phyloP scores from a whole-genome alignment of 2,329 filamentous ascomycete species.

The Ophiocordyceps polyrhachis-furcata region DNA sequence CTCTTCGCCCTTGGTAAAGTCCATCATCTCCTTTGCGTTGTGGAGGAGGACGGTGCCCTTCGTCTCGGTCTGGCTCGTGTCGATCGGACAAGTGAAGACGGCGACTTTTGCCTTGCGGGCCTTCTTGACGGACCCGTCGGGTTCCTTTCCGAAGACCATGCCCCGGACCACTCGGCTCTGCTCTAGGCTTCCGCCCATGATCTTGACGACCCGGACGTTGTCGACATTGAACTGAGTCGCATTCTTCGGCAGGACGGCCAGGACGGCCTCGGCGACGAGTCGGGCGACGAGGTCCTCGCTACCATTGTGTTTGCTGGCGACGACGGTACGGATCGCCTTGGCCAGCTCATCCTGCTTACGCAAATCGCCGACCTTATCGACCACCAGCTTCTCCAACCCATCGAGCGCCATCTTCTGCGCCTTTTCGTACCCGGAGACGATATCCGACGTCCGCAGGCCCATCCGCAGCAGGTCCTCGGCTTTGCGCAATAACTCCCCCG shows the following conservation, averaged over 20 bases:
- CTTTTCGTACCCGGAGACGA: conserved; percentile 88
- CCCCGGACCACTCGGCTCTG: conserved; percentile 91
- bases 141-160: conserved; percentile 95
- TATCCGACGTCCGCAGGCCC: conserved; percentile 97
- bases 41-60: conserved; percentile 95
- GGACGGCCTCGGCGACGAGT: conserved; percentile 67
- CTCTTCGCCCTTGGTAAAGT: conserved; percentile 97
- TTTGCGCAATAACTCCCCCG: conserved; percentile 89
- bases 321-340: conserved; percentile 89
- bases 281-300: conserved; percentile 75
- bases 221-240: conserved; percentile 94
- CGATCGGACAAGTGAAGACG: conserved; percentile 90
- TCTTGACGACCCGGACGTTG: conserved; percentile 97
- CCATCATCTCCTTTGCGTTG: conserved; percentile 96
- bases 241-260: conserved; percentile 90
- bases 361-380: conserved; percentile 80
- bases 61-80: conserved; percentile 91
- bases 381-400: conserved; percentile 67
- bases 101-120: conserved; percentile 85
- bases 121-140: conserved; percentile 85
- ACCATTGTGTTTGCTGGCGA: conserved; percentile 92
- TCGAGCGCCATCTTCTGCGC: conserved; percentile 79
- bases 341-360: conserved; percentile 64
- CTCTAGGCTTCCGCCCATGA: conserved; percentile 91
- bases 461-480: conserved; percentile 91